A percentile compares a stretch with the other conserved stretches of the same genome.
Conservation (phyloP, 768 basidiomycete genomes). For the Glaciozyma martinii region DNA sequence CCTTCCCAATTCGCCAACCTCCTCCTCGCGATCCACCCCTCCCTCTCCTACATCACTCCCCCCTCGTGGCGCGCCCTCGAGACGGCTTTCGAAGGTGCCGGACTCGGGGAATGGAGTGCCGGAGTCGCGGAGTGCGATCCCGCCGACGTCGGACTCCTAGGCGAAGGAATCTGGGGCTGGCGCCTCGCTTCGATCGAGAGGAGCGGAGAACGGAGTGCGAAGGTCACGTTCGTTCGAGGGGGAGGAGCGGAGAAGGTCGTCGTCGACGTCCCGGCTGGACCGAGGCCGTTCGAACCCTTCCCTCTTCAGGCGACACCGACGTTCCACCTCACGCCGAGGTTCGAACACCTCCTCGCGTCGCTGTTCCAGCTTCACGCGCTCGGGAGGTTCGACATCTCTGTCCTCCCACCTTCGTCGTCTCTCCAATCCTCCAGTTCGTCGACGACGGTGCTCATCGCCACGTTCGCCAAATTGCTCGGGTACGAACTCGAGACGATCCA, state of each 20-base stretch:
- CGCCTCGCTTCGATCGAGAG: neutral
- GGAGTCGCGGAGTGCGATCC: slow-evolving; percentile 2
- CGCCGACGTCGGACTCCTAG: rapidly evolving
- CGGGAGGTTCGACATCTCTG: slow-evolving; percentile 13
- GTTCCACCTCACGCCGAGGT: slow-evolving; percentile 15
- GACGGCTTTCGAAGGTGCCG: neutral
- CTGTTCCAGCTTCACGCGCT: slow-evolving; percentile 23
- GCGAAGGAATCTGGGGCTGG: slow-evolving; percentile 17
- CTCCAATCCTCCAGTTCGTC: slow-evolving; percentile 13
- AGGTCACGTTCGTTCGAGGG: neutral
- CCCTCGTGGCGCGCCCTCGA: slow-evolving; percentile 5
- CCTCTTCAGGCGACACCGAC: neutral
- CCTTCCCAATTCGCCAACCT: slow-evolving; percentile 3
- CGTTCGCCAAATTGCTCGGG: slow-evolving; percentile 14
- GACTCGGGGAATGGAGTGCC: slow-evolving; percentile 2
- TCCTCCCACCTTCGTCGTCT: slow-evolving; percentile 8
- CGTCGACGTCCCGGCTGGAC: slow-evolving; percentile 3
- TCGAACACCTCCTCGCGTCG: slow-evolving; percentile 20
- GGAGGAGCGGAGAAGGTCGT: neutral
- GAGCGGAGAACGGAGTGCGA: neutral
- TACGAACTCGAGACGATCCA: slow-evolving; percentile 20
- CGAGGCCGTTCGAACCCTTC: slow-evolving; percentile 4
- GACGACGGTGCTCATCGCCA: slow-evolving; percentile 13
- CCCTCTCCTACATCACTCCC: neutral
- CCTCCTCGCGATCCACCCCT: slow-evolving; percentile 14